Conservation (phyloP, 1,284 basidiomycete species). For the Phylloboletellus chloephorus region DNA sequence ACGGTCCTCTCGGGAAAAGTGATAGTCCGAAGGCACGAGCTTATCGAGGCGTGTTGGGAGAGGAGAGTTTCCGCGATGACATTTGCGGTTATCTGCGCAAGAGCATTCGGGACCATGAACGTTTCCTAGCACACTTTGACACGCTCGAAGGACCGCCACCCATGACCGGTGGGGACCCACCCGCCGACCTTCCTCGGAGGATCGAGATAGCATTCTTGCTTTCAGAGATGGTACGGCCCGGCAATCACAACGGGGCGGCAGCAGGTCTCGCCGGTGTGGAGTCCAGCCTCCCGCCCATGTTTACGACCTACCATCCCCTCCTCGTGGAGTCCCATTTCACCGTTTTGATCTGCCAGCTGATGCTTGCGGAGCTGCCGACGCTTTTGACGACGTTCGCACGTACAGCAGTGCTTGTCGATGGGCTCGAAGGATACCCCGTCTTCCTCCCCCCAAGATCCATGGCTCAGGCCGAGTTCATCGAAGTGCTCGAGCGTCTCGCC, state of each 20-base stretch:
- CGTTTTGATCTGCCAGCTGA: slow-evolving; percentile 61
- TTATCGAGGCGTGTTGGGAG: slow-evolving; percentile 54
- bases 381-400: slow-evolving; percentile 58
- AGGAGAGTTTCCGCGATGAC: slow-evolving; percentile 51
- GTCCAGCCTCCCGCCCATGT: slow-evolving; percentile 44
- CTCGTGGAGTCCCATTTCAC: slow-evolving; percentile 79
- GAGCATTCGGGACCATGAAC: slow-evolving; percentile 73
- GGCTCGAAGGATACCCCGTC: slow-evolving; percentile 77
- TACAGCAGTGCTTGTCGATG: slow-evolving; percentile 63
- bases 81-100: slow-evolving; percentile 57
- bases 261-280: slow-evolving; percentile 25
- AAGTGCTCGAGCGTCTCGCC: slow-evolving; percentile 71
- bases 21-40: slow-evolving; percentile 55
- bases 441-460: slow-evolving; percentile 79
- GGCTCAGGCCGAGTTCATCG: slow-evolving; percentile 80
- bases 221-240: slow-evolving; percentile 60
- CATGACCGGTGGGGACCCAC: slow-evolving; percentile 20
- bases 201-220: slow-evolving; percentile 63
- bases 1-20: slow-evolving; percentile 61
- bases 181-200: slow-evolving; percentile 47
- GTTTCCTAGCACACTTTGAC: slow-evolving; percentile 75
- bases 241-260: slow-evolving; percentile 41
- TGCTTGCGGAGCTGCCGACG: slow-evolving; percentile 65
- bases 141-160: slow-evolving; percentile 45
- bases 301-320: slow-evolving; percentile 81